Percentiles rank a stretch among this genome's conserved stretches.
These are phyloP conservation scores for Amylocarpus encephaloides DNA, from an alignment of 2,329 filamentous ascomycete species.

Conservation along the genomic window DNA sequence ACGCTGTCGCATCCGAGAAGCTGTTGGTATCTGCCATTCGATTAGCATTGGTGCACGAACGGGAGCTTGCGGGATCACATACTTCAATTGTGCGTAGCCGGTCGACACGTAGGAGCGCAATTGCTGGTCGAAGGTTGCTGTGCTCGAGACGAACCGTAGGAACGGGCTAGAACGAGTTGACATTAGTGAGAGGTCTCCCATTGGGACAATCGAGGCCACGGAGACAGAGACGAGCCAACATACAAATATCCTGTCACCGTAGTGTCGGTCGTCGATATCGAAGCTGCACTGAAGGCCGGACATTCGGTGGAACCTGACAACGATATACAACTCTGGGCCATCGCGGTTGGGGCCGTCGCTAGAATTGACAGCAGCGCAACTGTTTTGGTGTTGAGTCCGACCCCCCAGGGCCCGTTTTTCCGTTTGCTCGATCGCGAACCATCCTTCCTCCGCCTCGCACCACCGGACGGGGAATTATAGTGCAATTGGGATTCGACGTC, in stretches of 20 bases:
- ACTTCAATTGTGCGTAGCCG: slow-evolving; percentile 74
- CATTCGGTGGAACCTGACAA: slow-evolving; percentile 64
- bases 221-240: slow-evolving; percentile 31
- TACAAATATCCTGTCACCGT: slow-evolving; percentile 58
- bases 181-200: slow-evolving; percentile 15
- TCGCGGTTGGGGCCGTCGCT: slow-evolving; percentile 24
- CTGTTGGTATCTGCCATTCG: slow-evolving; percentile 61
- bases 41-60: slow-evolving; percentile 26
- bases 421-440: slow-evolving; percentile 12
- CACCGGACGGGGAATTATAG: slow-evolving; percentile 8
- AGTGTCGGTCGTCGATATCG: slow-evolving; percentile 61
- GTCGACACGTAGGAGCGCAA: slow-evolving; percentile 67
- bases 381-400: slow-evolving; percentile 20
- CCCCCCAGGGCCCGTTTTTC: slow-evolving; percentile 15
- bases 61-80: slow-evolving; percentile 31
- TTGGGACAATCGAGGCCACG: no score
- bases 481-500: slow-evolving; percentile 8
- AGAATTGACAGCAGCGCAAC: slow-evolving; percentile 26
- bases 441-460: slow-evolving; percentile 4
- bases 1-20: slow-evolving; percentile 75
- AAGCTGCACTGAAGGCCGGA: slow-evolving; percentile 65
- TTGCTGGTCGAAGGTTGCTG: slow-evolving; percentile 68
- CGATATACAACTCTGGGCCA: slow-evolving; percentile 49
- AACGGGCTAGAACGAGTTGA: slow-evolving; percentile 59
- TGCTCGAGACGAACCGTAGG: slow-evolving; percentile 71